phyloP scores from a whole-genome alignment of 2,329 filamentous ascomycete species.

The Pleomassaria siparia region DNA sequence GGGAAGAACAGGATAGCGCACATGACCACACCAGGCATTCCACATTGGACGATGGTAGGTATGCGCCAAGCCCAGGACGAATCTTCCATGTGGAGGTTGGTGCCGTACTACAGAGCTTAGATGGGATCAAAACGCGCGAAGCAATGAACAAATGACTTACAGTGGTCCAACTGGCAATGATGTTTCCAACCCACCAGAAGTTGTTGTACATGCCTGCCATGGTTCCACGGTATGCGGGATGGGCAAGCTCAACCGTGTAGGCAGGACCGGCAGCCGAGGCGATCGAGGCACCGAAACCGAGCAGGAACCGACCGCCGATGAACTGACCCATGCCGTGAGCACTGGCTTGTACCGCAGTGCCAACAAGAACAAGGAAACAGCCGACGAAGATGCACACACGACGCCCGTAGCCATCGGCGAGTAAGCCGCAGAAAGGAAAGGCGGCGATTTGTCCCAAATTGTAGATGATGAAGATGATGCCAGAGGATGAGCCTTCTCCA shows the following conservation, averaged over 20 bases:
- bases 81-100: slow-evolving; percentile 39
- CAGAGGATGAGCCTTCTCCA: slow-evolving; percentile 51
- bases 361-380: slow-evolving; percentile 54
- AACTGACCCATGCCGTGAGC: slow-evolving; percentile 54
- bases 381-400: slow-evolving; percentile 60
- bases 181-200: slow-evolving; percentile 52
- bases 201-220: slow-evolving; percentile 60
- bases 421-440: slow-evolving; percentile 48
- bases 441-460: slow-evolving; percentile 55
- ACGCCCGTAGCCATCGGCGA: slow-evolving; percentile 51
- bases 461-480: slow-evolving; percentile 51
- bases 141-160: slow-evolving; percentile 46
- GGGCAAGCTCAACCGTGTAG: slow-evolving; percentile 62
- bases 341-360: slow-evolving; percentile 55
- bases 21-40: slow-evolving; percentile 46
- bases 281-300: slow-evolving; percentile 55
- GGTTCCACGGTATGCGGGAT: slow-evolving; percentile 62
- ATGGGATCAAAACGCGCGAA: neutral
- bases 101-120: slow-evolving; percentile 25
- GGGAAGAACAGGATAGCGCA: slow-evolving; percentile 46
- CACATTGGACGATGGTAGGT: slow-evolving; percentile 35
- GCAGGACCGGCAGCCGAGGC: slow-evolving; percentile 59
- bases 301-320: slow-evolving; percentile 50
- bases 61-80: slow-evolving; percentile 57
- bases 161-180: slow-evolving; percentile 58